phyloP scores from a whole-genome alignment of 1,284 basidiomycete species.

The Trichosporon inkin region DNA sequence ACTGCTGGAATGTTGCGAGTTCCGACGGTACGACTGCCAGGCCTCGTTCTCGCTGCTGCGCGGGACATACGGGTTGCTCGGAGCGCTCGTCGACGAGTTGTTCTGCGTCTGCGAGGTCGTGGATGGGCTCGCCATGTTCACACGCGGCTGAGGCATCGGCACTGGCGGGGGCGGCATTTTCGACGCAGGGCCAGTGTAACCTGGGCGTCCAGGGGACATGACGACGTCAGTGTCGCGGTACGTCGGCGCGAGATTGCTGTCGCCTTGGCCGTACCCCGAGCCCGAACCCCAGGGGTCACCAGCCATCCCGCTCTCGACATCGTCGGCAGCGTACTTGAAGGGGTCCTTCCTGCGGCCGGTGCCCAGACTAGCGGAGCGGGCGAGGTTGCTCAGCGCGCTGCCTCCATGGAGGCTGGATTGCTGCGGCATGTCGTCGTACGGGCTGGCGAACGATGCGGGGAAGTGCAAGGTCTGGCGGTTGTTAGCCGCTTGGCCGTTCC shows the following conservation, averaged over 20 bases:
- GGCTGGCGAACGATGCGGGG: constrained; percentile 21
- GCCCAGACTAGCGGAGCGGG: constrained; percentile 43
- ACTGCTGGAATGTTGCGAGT: constrained; percentile 23
- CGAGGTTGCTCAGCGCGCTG: constrained; percentile 35
- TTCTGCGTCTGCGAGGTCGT: not conserved
- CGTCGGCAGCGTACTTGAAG: constrained; percentile 46
- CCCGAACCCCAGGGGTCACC: constrained; percentile 22
- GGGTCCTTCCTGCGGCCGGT: constrained; percentile 45
- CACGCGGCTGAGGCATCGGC: constrained; percentile 6
- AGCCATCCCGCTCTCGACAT: constrained; percentile 48
- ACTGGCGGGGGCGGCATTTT: constrained; percentile 18
- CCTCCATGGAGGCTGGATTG: constrained; percentile 4
- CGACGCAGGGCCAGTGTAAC: constrained; percentile 7
- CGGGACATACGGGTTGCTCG: constrained; percentile 39
- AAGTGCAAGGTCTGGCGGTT: constrained; percentile 23
- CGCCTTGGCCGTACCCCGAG: constrained; percentile 2
- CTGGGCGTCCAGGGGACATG: constrained; percentile 27
- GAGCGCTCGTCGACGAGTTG: constrained; percentile 5
- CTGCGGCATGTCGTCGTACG: constrained; percentile 10
- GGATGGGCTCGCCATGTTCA: constrained; percentile 9
- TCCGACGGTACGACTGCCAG: constrained; percentile 18
- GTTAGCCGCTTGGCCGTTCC: constrained; percentile 9
- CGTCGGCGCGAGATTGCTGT: constrained; percentile 8
- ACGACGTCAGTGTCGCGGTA: constrained; percentile 25
- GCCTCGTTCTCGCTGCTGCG: constrained; percentile 15